phyloP scores from a whole-genome alignment of 1,284 basidiomycete species.

The Quambalaria eucalypti region DNA sequence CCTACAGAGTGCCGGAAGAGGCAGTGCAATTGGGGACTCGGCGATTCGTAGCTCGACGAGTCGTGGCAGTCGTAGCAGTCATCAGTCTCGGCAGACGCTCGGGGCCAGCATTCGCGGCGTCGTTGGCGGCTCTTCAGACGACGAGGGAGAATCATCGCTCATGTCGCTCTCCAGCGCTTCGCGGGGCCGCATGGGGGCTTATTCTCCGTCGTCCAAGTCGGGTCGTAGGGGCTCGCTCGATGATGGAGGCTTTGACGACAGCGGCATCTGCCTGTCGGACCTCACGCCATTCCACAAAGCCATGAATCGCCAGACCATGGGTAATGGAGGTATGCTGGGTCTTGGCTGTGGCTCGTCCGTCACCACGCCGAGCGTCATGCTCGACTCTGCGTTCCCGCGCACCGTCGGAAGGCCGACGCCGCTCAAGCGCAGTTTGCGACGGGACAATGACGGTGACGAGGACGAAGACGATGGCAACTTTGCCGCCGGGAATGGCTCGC shows the following conservation, averaged over 20 bases:
- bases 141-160: background rate
- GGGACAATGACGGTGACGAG: no score
- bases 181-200: no score
- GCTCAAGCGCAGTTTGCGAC: conserved; percentile 1
- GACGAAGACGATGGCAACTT: background rate
- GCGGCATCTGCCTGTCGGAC: background rate
- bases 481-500: background rate
- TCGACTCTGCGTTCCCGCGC: background rate
- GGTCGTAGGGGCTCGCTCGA: no score
- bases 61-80: background rate
- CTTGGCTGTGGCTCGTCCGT: background rate
- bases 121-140: background rate
- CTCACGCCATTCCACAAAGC: background rate
- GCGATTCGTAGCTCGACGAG: background rate
- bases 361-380: background rate
- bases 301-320: background rate
- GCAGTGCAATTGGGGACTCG: background rate
- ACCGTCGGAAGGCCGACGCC: background rate
- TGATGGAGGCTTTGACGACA: background rate
- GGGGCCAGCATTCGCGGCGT: background rate
- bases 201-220: no score
- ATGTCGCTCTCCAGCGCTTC: background rate
- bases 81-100: background rate
- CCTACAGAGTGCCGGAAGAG: no score
- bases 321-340: background rate